Percentiles rank a stretch among this genome's conserved stretches.
These are phyloP conservation scores for Cytospora piceicola DNA, from an alignment of 2,329 filamentous ascomycete species.

Conservation along the genomic window DNA sequence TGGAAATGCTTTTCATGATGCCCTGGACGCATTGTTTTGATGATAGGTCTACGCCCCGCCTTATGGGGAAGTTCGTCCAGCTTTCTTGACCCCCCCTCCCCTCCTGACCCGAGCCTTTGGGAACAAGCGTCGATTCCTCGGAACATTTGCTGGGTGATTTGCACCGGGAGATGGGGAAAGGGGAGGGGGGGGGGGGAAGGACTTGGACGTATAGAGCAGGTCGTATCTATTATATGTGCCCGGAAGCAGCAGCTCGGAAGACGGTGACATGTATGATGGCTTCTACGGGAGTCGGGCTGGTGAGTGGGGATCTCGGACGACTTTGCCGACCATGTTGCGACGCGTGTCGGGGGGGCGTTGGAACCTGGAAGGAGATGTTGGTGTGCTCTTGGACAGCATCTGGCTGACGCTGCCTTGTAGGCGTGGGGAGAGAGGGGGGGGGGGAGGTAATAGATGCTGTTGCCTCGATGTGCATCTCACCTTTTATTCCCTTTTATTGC, in stretches of 20 bases:
- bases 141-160: background rate
- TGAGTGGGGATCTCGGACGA: background rate
- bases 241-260: slow-evolving; percentile 3
- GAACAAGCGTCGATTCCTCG: background rate
- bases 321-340: background rate
- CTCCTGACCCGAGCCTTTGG: background rate
- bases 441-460: background rate
- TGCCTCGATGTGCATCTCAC: background rate
- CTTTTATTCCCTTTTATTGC: too few species aligned
- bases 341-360: background rate
- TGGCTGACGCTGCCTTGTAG: background rate
- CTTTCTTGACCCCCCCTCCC: background rate
- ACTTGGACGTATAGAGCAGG: background rate
- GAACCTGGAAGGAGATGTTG: background rate
- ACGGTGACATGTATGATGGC: background rate
- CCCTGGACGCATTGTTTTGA: background rate
- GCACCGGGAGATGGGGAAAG: background rate
- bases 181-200: too few species aligned
- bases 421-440: too few species aligned
- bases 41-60: background rate
- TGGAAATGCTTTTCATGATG: background rate
- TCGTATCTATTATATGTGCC: background rate
- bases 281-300: background rate
- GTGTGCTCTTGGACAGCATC: background rate
- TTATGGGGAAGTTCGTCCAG: background rate